Conservation (phyloP, 768 basidiomycete genomes). For the Collybia sp. region DNA sequence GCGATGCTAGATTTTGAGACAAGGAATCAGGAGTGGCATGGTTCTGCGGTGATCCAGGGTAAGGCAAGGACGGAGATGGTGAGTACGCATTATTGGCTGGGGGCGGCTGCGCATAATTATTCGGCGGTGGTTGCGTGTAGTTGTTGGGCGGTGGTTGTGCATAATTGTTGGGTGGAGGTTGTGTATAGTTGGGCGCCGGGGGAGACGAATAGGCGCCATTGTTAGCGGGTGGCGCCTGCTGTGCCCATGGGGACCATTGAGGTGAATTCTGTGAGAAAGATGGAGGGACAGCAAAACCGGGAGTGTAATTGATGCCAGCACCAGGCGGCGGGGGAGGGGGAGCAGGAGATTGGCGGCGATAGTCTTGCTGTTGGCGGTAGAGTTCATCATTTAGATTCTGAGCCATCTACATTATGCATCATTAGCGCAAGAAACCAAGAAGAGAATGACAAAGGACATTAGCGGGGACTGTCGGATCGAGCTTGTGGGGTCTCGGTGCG, state of each 20-base stretch:
- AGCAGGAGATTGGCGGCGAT: neutral
- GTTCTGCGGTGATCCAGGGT: conserved; percentile 7
- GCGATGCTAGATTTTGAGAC: conserved; percentile 21
- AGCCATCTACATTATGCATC: neutral
- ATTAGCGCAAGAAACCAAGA: neutral
- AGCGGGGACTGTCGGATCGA: conserved; percentile 55
- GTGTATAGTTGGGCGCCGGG: neutral
- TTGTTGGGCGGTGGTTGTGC: conserved; percentile 9
- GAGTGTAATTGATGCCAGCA: conserved; percentile 24
- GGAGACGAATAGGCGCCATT: conserved; percentile 13
- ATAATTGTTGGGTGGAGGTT: neutral
- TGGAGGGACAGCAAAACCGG: conserved; percentile 19
- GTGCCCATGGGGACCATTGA: conserved; percentile 1
- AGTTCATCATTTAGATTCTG: conserved; percentile 2
- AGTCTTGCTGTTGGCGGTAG: conserved; percentile 1
- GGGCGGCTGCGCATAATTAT: conserved; percentile 17
- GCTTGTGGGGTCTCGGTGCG: conserved; percentile 62
- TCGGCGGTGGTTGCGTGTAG: conserved; percentile 19
- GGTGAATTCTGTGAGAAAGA: neutral
- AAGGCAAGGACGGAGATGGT: conserved; percentile 13
- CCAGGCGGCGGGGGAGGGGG: conserved; percentile 57
- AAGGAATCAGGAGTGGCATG: conserved; percentile 10
- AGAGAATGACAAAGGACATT: conserved; percentile 43
- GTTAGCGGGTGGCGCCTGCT: conserved; percentile 8
- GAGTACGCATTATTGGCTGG: conserved; percentile 7